Evolutionary conservation across 345 rosid species (phyloP).

Genomic region (Citrus medica): DNA sequence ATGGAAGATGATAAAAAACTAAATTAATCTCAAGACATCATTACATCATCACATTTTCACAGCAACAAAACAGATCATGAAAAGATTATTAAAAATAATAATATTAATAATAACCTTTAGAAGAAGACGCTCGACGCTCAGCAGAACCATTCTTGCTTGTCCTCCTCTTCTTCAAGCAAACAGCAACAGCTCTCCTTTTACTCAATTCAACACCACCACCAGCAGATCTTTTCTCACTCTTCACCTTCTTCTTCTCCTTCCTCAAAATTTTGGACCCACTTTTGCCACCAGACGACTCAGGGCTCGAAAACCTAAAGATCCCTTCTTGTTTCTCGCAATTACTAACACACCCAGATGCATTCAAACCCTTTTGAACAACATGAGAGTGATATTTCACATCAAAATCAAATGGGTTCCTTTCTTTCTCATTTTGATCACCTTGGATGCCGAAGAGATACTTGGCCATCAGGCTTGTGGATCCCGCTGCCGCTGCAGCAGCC

Average conservation of each 20-base stretch:
- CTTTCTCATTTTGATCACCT: slow-evolving; percentile 8
- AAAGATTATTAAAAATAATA: not conserved
- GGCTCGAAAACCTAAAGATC: slow-evolving; percentile 73
- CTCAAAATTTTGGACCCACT: slow-evolving; percentile 26
- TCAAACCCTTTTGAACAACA: slow-evolving; percentile 12
- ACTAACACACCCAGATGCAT: slow-evolving; percentile 26
- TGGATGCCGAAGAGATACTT: slow-evolving; percentile 36
- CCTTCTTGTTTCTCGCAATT: slow-evolving; percentile 31
- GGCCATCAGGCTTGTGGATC: slow-evolving; percentile 63
- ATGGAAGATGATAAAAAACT: not conserved
- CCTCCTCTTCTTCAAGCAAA: slow-evolving; percentile 61
- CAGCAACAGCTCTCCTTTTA: slow-evolving; percentile 30
- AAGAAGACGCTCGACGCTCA: slow-evolving; percentile 36
- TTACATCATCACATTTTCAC: not conserved
- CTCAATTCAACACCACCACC: slow-evolving; percentile 18
- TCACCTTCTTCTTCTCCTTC: slow-evolving; percentile 10
- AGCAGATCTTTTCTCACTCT: slow-evolving; percentile 30
- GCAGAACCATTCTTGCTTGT: slow-evolving; percentile 40
- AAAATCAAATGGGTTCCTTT: not conserved
- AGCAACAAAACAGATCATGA: slow-evolving; percentile 7
- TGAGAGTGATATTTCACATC: slow-evolving; percentile 14
- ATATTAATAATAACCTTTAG: slow-evolving; percentile 43
- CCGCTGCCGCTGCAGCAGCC: slow-evolving; percentile 72
- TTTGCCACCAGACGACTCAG: slow-evolving; percentile 39
- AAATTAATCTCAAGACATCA: not conserved